These are phyloP conservation scores for Starmerella tilneyi DNA, from an alignment of 805 yeast genomes.

Conservation along the genomic window DNA sequence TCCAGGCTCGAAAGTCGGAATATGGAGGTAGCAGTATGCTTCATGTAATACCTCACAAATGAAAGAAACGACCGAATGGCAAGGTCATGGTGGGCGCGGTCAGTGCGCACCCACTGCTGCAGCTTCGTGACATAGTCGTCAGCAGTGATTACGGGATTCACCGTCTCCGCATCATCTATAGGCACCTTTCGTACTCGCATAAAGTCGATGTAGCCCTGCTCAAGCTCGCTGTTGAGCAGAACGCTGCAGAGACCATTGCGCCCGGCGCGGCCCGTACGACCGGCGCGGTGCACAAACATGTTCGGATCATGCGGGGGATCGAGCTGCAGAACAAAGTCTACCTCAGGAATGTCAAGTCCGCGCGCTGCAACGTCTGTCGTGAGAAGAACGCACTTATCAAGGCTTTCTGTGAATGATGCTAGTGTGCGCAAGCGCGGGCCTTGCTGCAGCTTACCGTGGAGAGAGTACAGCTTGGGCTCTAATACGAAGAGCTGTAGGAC, in stretches of 20 bases:
- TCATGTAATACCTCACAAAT: slow-evolving; percentile 70
- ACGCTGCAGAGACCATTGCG: slow-evolving; percentile 69
- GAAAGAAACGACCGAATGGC: slow-evolving; percentile 76
- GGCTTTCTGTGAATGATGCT: slow-evolving; percentile 42
- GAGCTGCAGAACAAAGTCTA: slow-evolving; percentile 82
- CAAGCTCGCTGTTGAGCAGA: slow-evolving; percentile 62
- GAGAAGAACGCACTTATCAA: slow-evolving; percentile 51
- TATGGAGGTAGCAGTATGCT: slow-evolving; percentile 80
- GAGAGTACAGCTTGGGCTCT: slow-evolving; percentile 44
- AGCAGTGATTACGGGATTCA: slow-evolving; percentile 5
- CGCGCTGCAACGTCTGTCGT: slow-evolving; percentile 99
- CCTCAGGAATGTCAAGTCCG: slow-evolving; percentile 91
- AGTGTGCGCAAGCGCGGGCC: slow-evolving; percentile 68
- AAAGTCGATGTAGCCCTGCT: slow-evolving; percentile 70
- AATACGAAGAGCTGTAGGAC: slow-evolving; percentile 16
- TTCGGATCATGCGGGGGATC: slow-evolving; percentile 94
- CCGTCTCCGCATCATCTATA: slow-evolving; percentile 31
- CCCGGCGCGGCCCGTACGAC: slow-evolving; percentile 91
- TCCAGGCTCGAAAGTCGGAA: slow-evolving; percentile 67
- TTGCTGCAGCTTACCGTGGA: slow-evolving; percentile 87
- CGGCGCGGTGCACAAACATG: slow-evolving; percentile 84
- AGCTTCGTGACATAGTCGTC: slow-evolving; percentile 25
- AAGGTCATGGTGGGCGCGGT: slow-evolving; percentile 70
- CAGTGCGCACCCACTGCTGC: slow-evolving; percentile 53
- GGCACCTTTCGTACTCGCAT: slow-evolving; percentile 60